Conservation (phyloP, 2,329 filamentous ascomycete species). For the Triangularia setosa region DNA sequence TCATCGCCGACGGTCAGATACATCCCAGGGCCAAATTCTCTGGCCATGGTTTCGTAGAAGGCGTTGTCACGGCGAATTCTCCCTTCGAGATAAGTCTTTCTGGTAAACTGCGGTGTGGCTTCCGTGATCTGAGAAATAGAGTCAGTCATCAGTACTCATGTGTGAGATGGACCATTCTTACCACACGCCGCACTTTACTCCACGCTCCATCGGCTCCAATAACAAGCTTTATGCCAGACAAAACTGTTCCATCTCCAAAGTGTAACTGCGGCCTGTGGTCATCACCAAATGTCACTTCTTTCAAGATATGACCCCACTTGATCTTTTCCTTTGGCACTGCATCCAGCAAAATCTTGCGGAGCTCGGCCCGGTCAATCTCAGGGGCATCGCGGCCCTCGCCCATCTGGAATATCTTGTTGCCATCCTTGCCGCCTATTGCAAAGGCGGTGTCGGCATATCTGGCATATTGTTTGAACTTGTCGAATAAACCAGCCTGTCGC, state of each 20-base stretch:
- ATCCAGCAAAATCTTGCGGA: conserved; percentile 35
- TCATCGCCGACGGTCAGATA: conserved; percentile 22
- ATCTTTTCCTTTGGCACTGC: conserved; percentile 33
- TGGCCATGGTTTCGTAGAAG: conserved; percentile 27
- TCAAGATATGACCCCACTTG: conserved; percentile 31
- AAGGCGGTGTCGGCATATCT: conserved; percentile 15
- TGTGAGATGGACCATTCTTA: conserved; percentile 22
- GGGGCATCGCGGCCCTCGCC: conserved; percentile 32
- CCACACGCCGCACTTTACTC: conserved; percentile 31
- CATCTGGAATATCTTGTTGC: conserved; percentile 27
- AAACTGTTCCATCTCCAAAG: conserved; percentile 12
- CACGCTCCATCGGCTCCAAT: conserved; percentile 36
- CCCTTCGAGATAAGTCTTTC: conserved; percentile 33
- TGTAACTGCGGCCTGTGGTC: conserved; percentile 1
- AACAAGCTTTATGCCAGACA: conserved; percentile 39
- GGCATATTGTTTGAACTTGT: conserved; percentile 32
- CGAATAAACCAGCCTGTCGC: conserved; percentile 36
- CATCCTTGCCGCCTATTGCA: conserved; percentile 8
- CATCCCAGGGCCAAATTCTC: conserved; percentile 7
- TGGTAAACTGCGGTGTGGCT: conserved; percentile 35
- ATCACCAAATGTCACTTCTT: conserved; percentile 16
- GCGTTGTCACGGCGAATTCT: conserved; percentile 28
- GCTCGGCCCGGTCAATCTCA: conserved; percentile 38
- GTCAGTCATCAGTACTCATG: no score
- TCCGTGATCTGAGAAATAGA: conserved; percentile 19